Conservation (phyloP, 2,329 filamentous ascomycete species). For the Cladophialophora carrionii region DNA sequence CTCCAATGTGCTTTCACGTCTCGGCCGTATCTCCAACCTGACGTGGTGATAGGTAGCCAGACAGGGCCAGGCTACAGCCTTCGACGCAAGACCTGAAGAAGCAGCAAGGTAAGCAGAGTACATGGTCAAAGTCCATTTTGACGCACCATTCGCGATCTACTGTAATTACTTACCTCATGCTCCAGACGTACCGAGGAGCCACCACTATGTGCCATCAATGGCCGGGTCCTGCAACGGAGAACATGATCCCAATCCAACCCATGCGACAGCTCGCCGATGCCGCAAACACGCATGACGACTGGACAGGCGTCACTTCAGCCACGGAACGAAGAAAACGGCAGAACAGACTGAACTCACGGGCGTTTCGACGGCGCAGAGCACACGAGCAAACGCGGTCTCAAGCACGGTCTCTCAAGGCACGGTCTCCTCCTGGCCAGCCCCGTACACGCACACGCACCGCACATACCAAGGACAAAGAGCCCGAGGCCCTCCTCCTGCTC, state of each 20-base stretch:
- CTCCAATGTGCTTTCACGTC: neutral
- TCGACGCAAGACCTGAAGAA: neutral
- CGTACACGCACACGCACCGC: neutral
- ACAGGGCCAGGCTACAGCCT: neutral
- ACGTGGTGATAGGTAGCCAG: neutral
- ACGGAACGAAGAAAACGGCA: constrained; percentile 48
- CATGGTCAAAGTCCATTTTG: neutral
- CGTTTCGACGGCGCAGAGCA: constrained; percentile 42
- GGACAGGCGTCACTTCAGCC: constrained; percentile 52
- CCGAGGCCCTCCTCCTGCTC: neutral
- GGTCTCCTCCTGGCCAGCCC: neutral
- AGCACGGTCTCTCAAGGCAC: constrained; percentile 20
- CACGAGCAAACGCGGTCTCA: neutral
- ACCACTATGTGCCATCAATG: neutral
- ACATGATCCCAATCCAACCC: neutral
- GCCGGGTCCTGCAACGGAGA: neutral
- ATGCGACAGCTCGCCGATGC: constrained; percentile 49
- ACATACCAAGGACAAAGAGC: neutral
- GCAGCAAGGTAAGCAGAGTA: constrained; percentile 8
- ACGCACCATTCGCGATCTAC: too few species aligned
- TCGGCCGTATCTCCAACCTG: constrained; percentile 2
- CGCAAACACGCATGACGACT: constrained; percentile 48
- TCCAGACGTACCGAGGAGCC: neutral
- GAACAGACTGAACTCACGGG: constrained; percentile 52
- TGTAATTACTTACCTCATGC: neutral